Evolutionary conservation across 2,329 filamentous ascomycete genomes (phyloP).

Genomic region (Neurospora sp.): DNA sequence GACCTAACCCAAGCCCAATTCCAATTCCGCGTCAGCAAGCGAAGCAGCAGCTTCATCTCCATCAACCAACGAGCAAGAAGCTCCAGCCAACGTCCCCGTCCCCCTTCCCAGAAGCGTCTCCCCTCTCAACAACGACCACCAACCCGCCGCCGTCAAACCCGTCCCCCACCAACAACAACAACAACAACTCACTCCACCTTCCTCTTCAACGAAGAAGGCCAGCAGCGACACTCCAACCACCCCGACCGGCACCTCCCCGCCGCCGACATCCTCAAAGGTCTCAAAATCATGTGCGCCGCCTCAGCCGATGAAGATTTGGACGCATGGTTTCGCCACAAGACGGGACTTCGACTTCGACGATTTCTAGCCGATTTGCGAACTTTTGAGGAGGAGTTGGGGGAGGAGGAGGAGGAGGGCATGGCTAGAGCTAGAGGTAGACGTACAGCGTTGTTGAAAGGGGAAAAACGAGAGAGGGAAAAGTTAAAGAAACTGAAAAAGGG

Average conservation of each 20-base stretch:
- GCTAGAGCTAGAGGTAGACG: no score
- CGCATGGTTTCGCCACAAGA: conserved; percentile 39
- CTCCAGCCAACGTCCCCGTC: not conserved
- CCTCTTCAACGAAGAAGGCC: not conserved
- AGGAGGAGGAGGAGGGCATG: conserved; percentile 9
- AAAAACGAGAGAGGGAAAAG: no score
- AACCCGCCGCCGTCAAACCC: not conserved
- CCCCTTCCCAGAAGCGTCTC: not conserved
- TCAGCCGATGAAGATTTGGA: conserved; percentile 47
- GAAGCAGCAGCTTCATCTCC: not conserved
- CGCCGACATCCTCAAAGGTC: conserved; percentile 40
- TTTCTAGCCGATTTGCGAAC: conserved; percentile 45
- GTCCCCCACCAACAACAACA: not conserved
- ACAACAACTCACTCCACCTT: not conserved
- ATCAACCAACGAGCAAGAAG: not conserved
- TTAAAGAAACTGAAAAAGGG: no score
- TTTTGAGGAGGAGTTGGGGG: conserved; percentile 36
- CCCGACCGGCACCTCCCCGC: not conserved
- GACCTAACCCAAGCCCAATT: not conserved
- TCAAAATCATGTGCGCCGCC: conserved; percentile 46
- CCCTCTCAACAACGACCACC: not conserved
- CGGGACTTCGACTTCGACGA: conserved; percentile 41
- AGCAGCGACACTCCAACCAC: not conserved
- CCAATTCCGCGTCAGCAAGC: not conserved
- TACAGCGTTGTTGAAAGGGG: no score